These are phyloP conservation scores for Zymoseptoria brevis DNA, from an alignment of 2,329 filamentous ascomycete genomes.

Conservation along the genomic window DNA sequence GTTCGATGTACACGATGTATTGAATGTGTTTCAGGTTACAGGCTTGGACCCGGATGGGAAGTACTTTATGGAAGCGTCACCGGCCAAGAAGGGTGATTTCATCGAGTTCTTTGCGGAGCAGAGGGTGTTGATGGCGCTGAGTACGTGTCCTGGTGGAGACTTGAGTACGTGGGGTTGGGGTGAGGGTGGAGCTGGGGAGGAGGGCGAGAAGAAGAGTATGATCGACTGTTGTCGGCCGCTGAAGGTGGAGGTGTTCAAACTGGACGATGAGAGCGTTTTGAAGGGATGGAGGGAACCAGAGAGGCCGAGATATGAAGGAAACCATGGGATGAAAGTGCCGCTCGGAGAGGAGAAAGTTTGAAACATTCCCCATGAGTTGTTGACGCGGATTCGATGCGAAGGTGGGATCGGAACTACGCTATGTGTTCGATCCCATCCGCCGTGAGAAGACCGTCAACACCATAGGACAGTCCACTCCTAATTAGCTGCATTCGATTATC, in stretches of 20 bases:
- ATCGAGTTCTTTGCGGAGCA: slow-evolving; percentile 77
- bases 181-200: slow-evolving; percentile 48
- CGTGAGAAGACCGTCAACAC: too few species aligned
- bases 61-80: slow-evolving; percentile 66
- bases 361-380: neutral
- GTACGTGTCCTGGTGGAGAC: slow-evolving; percentile 72
- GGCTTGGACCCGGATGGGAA: slow-evolving; percentile 62
- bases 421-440: too few species aligned
- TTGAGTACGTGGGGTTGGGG: slow-evolving; percentile 76
- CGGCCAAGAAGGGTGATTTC: slow-evolving; percentile 48
- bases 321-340: slow-evolving; percentile 56
- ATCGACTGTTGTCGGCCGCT: slow-evolving; percentile 64
- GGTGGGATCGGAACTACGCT: too few species aligned
- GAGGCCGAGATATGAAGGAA: slow-evolving; percentile 53
- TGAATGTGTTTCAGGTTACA: slow-evolving; percentile 82
- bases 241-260: slow-evolving; percentile 62
- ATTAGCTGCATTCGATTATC: too few species aligned
- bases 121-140: slow-evolving; percentile 59
- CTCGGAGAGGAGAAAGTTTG: slow-evolving; percentile 28
- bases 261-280: slow-evolving; percentile 44
- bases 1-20: slow-evolving; percentile 71
- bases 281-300: slow-evolving; percentile 57
- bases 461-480: too few species aligned
- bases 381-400: neutral
- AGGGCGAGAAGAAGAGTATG: slow-evolving; percentile 58